Evolutionary conservation across 371 early-diverging fungal species (phyloP), one percentile per base, ranked within the genome.

Genomic region (Amoeboaphelidium protococcarum): DNA sequence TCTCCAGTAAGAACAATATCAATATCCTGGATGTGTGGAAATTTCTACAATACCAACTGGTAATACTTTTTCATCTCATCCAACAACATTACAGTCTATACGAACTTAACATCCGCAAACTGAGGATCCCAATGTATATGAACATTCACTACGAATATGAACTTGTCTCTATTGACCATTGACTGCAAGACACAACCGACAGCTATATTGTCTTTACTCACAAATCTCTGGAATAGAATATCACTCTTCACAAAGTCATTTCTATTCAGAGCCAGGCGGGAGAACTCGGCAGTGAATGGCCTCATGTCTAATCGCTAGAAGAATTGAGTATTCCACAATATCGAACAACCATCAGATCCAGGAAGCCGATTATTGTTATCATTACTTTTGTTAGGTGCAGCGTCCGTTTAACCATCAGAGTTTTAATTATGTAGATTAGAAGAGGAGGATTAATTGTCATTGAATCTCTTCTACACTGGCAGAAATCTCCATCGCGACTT

Each of bases 271-370:
- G 88, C 85, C 47, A 81, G 74, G 57, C 87, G 84, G 57, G 83
- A 84, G 64, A 96, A 96, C 58, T 91, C 89, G 23, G 97, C 44
- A 43, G 16, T n/a, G 6, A 25, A 43, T 10, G 37, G 37, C 16
- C 16, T n/a, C n/a, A n/a, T 6, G 16, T 31, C 6, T 10, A 31
- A 6, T 16, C 37, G 6, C 37, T 31, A 10, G 23, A 25, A 37
- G 13, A 22, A 2, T 1, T 46, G 3, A 25, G n/a, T 1, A 47
- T 41, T 20, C 1, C 72, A 98, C 58, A 99, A 95, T 0, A 78
- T 96, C 6, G 95, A 97, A 62, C 96, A 96, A 3, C 99, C 99
- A 62, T 98, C 97, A 0, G 97, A 95, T 13, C 57, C 54, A n/a
- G n/a, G n/a, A n/a, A n/a, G n/a, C n/a, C n/a, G n/a, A n/a, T n/a